phyloP scores from a whole-genome alignment of 305 asterid genomes.

The Fraxinus albicans region DNA sequence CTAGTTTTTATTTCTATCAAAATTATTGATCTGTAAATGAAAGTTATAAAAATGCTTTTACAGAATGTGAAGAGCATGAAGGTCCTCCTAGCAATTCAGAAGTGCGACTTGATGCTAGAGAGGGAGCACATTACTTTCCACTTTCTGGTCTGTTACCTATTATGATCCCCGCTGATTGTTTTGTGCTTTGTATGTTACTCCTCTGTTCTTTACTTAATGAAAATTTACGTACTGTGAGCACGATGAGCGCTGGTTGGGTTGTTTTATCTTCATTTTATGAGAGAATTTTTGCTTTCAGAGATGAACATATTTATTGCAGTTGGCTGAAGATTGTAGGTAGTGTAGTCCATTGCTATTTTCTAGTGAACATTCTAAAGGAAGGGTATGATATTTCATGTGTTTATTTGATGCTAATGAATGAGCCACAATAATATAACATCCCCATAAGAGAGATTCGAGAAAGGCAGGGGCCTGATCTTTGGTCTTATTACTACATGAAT shows the following conservation, averaged over 20 bases:
- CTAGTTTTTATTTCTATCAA: not conserved
- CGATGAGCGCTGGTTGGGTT: not conserved
- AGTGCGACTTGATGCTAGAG: constrained; percentile 27
- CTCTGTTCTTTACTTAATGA: not conserved
- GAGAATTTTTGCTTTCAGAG: not conserved
- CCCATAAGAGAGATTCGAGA: not conserved
- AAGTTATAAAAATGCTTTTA: constrained; percentile 58
- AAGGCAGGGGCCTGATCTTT: not conserved
- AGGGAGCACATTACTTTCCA: constrained; percentile 32
- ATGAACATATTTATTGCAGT: not conserved
- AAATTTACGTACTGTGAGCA: not conserved
- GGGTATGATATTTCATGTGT: not conserved
- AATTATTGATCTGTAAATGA: constrained; percentile 19
- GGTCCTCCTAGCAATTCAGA: constrained; percentile 25
- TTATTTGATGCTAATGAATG: constrained; percentile 1
- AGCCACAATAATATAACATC: not conserved
- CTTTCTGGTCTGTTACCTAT: constrained; percentile 40
- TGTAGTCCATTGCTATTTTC: not conserved
- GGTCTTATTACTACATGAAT: not conserved
- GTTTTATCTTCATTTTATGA: not conserved
- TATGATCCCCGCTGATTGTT: constrained; percentile 14
- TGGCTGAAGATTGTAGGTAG: not conserved
- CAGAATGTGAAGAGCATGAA: constrained; percentile 43
- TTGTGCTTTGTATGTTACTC: not conserved
- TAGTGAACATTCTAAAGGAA: not conserved